Evolutionary conservation across 495 filamentous ascomycete species (phyloP).

Genomic region (Parachaetomium inaequale): DNA sequence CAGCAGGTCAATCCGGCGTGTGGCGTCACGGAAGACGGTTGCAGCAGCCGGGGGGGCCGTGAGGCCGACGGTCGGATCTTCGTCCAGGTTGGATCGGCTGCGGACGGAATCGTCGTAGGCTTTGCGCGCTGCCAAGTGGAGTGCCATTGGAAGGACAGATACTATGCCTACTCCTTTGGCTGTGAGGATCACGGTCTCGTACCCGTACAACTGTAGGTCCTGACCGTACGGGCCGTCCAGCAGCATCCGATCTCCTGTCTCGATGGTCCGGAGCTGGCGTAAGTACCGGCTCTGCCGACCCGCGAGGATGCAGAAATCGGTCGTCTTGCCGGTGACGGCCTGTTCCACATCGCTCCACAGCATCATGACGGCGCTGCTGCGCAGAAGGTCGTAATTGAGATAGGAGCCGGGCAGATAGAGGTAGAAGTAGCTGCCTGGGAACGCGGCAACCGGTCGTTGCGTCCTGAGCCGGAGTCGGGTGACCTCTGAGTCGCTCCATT

Average conservation of each 20-base stretch:
- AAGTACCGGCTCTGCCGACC: constrained; percentile 4
- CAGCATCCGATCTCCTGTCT: constrained; percentile 1
- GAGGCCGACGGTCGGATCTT: not conserved
- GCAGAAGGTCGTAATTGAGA: constrained; percentile 4
- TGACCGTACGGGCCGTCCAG: constrained; percentile 1
- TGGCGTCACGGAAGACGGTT: constrained; percentile 2
- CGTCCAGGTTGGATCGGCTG: not conserved
- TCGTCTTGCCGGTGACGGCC: not conserved
- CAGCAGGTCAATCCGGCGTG: constrained; percentile 6
- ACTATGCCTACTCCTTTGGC: constrained; percentile 10
- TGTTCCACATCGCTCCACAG: constrained; percentile 8
- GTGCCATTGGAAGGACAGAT: constrained; percentile 7
- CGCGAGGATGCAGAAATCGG: constrained; percentile 2
- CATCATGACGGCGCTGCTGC: constrained; percentile 1
- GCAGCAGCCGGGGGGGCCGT: not conserved
- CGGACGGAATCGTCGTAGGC: constrained; percentile 2
- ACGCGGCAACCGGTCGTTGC: constrained; percentile 2
- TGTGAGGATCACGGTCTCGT: constrained; percentile 6
- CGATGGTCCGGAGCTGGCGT: not conserved
- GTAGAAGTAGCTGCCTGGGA: constrained; percentile 9
- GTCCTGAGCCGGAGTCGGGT: constrained; percentile 7
- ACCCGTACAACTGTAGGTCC: constrained; percentile 1
- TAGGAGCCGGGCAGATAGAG: constrained; percentile 7
- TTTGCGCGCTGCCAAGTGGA: constrained; percentile 8
- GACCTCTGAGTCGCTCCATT: constrained; percentile 4